These are phyloP conservation scores for Zizania palustris DNA, from an alignment of 202 grass and related monocot species.

Conservation along the genomic window DNA sequence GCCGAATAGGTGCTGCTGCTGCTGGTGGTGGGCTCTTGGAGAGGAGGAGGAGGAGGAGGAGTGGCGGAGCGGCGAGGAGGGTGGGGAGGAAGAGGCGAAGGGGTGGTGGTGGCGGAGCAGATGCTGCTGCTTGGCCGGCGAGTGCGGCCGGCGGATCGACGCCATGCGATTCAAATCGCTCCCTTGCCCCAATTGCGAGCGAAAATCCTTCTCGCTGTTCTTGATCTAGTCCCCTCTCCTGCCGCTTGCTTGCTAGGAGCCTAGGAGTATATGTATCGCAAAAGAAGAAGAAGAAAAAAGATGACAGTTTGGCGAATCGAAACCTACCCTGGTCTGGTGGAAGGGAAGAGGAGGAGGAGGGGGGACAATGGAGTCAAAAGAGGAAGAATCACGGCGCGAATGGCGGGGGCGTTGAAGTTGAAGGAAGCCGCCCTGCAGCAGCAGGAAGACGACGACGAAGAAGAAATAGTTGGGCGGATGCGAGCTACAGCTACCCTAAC, in stretches of 20 bases:
- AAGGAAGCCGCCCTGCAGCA: too few species aligned
- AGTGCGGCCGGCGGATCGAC: constrained; percentile 67
- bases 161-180: constrained; percentile 32
- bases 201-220: too few species aligned
- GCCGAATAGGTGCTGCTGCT: not conserved
- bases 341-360: not conserved
- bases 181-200: too few species aligned
- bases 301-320: not conserved
- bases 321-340: too few species aligned
- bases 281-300: too few species aligned
- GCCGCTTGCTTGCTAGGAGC: too few species aligned
- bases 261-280: too few species aligned
- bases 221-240: too few species aligned
- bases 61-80: constrained; percentile 54
- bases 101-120: constrained; percentile 47
- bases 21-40: constrained; percentile 13
- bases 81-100: constrained; percentile 41
- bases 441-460: not conserved
- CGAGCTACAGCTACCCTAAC: too few species aligned
- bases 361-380: not conserved
- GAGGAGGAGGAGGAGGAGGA: constrained; percentile 39
- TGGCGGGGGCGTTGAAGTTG: not conserved
- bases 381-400: not conserved
- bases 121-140: constrained; percentile 63
- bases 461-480: not conserved